phyloP scores from a whole-genome alignment of 2,329 filamentous ascomycete species.

The Aspergillus ochraceus region DNA sequence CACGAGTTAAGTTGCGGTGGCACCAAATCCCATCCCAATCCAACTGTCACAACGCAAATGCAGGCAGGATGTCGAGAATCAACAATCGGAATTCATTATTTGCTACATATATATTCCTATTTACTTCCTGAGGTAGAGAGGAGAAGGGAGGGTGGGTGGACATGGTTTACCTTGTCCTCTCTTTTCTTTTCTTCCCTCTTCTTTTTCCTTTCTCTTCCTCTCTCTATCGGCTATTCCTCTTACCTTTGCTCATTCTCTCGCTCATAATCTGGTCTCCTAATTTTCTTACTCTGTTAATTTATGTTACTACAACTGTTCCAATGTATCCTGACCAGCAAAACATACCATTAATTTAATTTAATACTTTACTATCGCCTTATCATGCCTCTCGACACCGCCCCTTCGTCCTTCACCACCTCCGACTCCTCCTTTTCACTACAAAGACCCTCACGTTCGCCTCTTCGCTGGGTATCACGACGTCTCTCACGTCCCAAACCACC shows the following conservation, averaged over 20 bases:
- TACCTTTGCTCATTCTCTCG: background rate
- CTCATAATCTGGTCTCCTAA: background rate
- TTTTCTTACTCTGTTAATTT: no score
- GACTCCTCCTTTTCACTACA: background rate
- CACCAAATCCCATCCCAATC: background rate
- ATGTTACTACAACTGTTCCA: background rate
- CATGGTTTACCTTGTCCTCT: no score
- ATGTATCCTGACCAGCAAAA: background rate
- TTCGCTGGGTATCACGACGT: slow-evolving; percentile 6
- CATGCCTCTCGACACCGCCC: background rate
- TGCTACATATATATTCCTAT: no score
- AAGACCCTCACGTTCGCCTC: background rate
- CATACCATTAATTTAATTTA: background rate
- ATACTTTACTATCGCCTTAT: background rate
- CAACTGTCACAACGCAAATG: no score
- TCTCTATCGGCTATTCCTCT: background rate
- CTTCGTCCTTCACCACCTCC: background rate
- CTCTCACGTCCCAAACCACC: background rate
- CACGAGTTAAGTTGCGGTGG: background rate
- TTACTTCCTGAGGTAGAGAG: no score
- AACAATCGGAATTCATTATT: no score
- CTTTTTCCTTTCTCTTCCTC: background rate
- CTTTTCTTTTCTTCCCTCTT: no score
- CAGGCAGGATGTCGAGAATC: no score
- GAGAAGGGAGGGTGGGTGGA: no score